phyloP scores from a whole-genome alignment of 2,329 filamentous ascomycete species.

The Hypoxylon sp. region DNA sequence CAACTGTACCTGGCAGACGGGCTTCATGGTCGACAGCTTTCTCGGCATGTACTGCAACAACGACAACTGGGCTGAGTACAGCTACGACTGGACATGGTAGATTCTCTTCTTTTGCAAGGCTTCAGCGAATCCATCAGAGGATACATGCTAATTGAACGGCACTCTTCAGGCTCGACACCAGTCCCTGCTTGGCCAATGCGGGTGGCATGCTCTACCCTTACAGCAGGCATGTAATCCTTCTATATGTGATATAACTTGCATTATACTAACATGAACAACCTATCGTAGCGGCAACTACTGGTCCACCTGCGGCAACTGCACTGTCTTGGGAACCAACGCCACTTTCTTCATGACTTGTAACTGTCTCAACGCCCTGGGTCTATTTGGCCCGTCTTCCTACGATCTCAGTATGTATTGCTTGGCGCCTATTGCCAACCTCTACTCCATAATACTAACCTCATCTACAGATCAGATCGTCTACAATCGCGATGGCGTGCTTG shows the following conservation, averaged over 20 bases:
- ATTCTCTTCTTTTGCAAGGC: conserved; percentile 1
- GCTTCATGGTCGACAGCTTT: conserved; percentile 50
- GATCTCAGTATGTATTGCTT: conserved; percentile 48
- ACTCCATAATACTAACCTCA: conserved; percentile 13
- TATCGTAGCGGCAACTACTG: conserved; percentile 49
- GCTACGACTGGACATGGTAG: conserved; percentile 58
- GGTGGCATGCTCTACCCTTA: conserved; percentile 47
- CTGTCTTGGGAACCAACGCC: conserved; percentile 42
- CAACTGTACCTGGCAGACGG: conserved; percentile 55
- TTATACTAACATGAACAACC: conserved; percentile 3
- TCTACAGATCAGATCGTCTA: conserved; percentile 53
- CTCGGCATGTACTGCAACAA: conserved; percentile 59
- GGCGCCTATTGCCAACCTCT: not conserved
- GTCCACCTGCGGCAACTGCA: conserved; percentile 48
- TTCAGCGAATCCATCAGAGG: not conserved
- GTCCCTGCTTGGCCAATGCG: conserved; percentile 50
- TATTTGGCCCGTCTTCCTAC: conserved; percentile 39
- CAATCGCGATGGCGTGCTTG: conserved; percentile 55
- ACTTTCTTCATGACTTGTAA: conserved; percentile 47
- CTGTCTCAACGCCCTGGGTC: conserved; percentile 43
- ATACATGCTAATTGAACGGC: conserved; percentile 18
- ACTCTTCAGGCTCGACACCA: conserved; percentile 54
- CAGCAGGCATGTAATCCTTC: conserved; percentile 39
- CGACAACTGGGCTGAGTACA: conserved; percentile 51
- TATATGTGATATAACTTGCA: not conserved